Evolutionary conservation across 176 grass and related monocot species (phyloP), one percentile per base, ranked within the genome.

Genomic region (Carex scoparia): DNA sequence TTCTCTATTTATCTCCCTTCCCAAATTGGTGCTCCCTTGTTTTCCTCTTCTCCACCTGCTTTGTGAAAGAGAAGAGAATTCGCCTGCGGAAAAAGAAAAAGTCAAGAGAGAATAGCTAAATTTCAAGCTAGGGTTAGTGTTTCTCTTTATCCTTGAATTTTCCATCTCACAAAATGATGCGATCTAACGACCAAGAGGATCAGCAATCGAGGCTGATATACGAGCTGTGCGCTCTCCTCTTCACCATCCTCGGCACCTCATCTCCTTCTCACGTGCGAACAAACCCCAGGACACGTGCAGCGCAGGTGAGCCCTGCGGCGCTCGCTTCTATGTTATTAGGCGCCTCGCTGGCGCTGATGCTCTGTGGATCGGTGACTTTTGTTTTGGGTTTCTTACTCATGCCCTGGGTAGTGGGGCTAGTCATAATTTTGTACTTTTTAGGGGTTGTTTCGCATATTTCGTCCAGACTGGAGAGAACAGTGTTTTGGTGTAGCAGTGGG

Each of bases 341-440:
- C 18, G 91, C 86, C 44, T 93, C 95, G 38, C 31, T 98, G 56
- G 86, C 95, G 84, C 91, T 98, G 23, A 94, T 98, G 91, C 85
- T 98, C 2, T 93, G 95, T 70, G 95, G 95, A 1, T 93, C 92
- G 11, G 91, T 98, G 59, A 94, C 92, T 16, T 98, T 98, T 81
- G 73, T 94, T 81, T 63, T 98, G 65, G 95, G 95, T 10, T 82
- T 98, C 64, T 60, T 98, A 9, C 89, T 98, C 75, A 91, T 98
- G 91, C 95, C 95, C 0, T 98, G 91, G 95, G 91, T 98, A 54
- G 86, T 86, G 49, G 91, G 95, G 37, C 33, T 94, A 49, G 74
- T 94, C 5, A 56, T 94, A 48, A 81, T 98, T 79, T 86, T 98
- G 75, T 90, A 94, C 16, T 79, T 94, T 79, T 79, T 92, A 10